Conservation (phyloP, 495 filamentous ascomycete genomes). For the Penicillium verhagenii region DNA sequence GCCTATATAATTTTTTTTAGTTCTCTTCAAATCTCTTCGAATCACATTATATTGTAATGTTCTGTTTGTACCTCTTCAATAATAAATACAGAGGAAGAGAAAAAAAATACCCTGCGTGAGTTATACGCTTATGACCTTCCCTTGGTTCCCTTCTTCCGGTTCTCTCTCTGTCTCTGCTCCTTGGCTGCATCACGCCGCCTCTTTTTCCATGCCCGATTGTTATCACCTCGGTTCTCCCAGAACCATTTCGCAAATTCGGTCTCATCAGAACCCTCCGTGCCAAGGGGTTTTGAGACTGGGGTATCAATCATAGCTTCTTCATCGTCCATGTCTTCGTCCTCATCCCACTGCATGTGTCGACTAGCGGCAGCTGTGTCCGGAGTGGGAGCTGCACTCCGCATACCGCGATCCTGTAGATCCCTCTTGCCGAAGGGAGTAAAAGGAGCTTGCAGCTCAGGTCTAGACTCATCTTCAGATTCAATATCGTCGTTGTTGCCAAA, state of each 20-base stretch:
- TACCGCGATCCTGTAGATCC: constrained; percentile 69
- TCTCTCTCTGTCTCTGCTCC: constrained; percentile 83
- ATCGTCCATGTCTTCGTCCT: constrained; percentile 34
- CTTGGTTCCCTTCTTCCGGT: constrained; percentile 58
- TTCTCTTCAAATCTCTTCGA: not conserved
- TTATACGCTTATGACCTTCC: constrained; percentile 33
- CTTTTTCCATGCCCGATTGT: constrained; percentile 90
- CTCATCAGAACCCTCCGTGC: constrained; percentile 31
- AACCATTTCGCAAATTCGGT: constrained; percentile 87
- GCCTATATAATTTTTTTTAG: no score
- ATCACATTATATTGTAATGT: not conserved
- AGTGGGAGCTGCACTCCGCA: constrained; percentile 86
- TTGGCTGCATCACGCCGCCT: constrained; percentile 77
- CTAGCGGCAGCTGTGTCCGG: constrained; percentile 83
- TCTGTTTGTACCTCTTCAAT: not conserved
- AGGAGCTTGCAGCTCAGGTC: constrained; percentile 68
- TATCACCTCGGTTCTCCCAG: constrained; percentile 85
- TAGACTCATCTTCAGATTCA: constrained; percentile 43
- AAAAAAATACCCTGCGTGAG: not conserved
- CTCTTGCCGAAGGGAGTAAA: constrained; percentile 78
- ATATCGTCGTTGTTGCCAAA: constrained; percentile 56
- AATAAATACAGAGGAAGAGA: not conserved
- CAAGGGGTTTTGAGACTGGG: constrained; percentile 32
- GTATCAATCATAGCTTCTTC: constrained; percentile 30
- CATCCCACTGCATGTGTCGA: constrained; percentile 33